Evolutionary conservation across 495 filamentous ascomycete species (phyloP).

Genomic region (Collariella sp.): DNA sequence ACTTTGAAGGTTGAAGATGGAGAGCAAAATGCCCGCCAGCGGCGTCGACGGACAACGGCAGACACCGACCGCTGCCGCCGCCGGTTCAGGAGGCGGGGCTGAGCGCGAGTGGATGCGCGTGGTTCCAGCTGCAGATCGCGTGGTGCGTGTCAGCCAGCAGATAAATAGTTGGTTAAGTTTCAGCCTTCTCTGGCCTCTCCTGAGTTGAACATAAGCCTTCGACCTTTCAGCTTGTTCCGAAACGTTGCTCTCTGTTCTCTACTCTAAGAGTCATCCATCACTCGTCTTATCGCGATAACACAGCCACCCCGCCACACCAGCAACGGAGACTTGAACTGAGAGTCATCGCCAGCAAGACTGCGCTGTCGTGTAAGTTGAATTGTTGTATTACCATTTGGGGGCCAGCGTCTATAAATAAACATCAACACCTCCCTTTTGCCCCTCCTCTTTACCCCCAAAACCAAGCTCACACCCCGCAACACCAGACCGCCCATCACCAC

Average conservation of each 20-base stretch:
- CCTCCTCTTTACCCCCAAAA: not conserved
- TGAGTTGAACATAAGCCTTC: not conserved
- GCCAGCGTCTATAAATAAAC: no score
- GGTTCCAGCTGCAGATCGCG: conserved; percentile 4
- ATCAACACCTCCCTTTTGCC: not conserved
- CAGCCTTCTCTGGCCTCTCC: not conserved
- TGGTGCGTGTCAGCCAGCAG: not conserved
- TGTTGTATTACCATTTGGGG: not conserved
- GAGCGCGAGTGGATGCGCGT: conserved; percentile 4
- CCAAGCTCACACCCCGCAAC: conserved; percentile 15
- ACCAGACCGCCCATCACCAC: not conserved
- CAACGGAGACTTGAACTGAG: no score
- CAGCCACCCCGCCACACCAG: not conserved
- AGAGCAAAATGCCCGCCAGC: not conserved
- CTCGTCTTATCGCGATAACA: not conserved
- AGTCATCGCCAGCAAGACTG: not conserved
- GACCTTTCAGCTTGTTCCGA: not conserved
- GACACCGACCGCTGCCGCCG: conserved; percentile 9
- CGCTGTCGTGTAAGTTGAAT: not conserved
- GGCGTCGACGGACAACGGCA: conserved; percentile 12
- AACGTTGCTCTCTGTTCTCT: no score
- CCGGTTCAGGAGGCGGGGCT: conserved; percentile 6
- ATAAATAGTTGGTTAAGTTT: not conserved
- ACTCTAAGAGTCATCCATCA: no score
- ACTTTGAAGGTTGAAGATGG: not conserved